Conservation (phyloP, 495 filamentous ascomycete species). For the Sabuloglossum arenarium region DNA sequence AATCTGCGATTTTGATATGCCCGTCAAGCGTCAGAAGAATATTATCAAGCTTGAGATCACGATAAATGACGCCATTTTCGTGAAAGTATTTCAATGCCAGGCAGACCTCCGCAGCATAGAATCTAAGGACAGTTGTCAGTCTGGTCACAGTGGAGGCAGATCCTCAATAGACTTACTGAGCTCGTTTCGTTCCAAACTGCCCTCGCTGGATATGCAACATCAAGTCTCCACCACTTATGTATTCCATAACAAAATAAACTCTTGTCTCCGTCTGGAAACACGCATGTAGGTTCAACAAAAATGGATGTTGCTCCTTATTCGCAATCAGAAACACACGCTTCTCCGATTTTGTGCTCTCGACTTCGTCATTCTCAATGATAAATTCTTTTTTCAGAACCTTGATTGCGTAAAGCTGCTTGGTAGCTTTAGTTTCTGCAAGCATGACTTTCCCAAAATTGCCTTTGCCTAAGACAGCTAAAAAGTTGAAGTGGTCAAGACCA, state of each 20-base stretch:
- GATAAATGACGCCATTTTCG: constrained; percentile 97
- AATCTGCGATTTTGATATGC: constrained; percentile 97
- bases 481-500: constrained; percentile 96
- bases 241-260: constrained; percentile 99
- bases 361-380: constrained; percentile 98
- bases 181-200: constrained; percentile 85
- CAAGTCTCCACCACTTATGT: constrained; percentile 94
- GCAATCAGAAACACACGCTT: constrained; percentile 94
- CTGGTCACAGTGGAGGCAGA: not conserved
- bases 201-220: constrained; percentile 98
- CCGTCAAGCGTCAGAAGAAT: constrained; percentile 91
- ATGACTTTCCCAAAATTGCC: constrained; percentile 99
- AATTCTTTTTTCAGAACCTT: constrained; percentile 99
- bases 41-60: constrained; percentile 98
- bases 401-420: constrained; percentile 87
- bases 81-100: constrained; percentile 98
- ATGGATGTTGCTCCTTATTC: constrained; percentile 94
- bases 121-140: constrained; percentile 27
- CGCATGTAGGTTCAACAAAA: constrained; percentile 85
- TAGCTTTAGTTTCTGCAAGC: constrained; percentile 88
- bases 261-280: constrained; percentile 99
- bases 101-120: constrained; percentile 96
- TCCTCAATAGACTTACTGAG: constrained; percentile 47
- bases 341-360: constrained; percentile 96
- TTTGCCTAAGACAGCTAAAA: constrained; percentile 94